Evolutionary conservation across 2,329 filamentous ascomycete genomes (phyloP).

Genomic region (Alternaria gansuensis): DNA sequence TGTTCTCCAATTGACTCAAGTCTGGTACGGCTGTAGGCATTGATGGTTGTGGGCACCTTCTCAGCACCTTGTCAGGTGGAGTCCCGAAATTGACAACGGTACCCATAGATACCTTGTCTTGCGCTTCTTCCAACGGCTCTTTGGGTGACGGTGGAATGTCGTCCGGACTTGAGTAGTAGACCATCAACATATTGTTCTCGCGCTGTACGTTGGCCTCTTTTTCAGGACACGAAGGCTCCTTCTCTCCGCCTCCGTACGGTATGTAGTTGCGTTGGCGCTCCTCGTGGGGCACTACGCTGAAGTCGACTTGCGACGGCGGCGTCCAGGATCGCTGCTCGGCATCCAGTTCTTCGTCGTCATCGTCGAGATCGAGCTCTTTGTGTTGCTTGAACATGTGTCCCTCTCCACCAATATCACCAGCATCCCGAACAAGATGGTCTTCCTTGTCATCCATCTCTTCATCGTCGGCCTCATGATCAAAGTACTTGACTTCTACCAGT

Average conservation of each 20-base stretch:
- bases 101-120: conserved; percentile 24
- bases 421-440: conserved; percentile 74
- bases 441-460: conserved; percentile 68
- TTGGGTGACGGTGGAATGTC: conserved; percentile 59
- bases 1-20: conserved; percentile 39
- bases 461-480: conserved; percentile 76
- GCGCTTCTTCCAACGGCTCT: conserved; percentile 54
- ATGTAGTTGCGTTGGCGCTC: conserved; percentile 57
- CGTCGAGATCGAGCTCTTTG: conserved; percentile 70
- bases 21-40: conserved; percentile 29
- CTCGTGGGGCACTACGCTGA: conserved; percentile 52
- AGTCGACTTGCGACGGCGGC: conserved; percentile 54
- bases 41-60: conserved; percentile 35
- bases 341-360: conserved; percentile 67
- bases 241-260: conserved; percentile 57
- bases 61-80: conserved; percentile 41
- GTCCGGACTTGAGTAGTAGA: conserved; percentile 55
- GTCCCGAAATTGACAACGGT: conserved; percentile 52
- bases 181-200: conserved; percentile 59
- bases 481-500: conserved; percentile 72
- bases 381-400: conserved; percentile 63
- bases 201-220: conserved; percentile 56
- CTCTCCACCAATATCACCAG: conserved; percentile 74
- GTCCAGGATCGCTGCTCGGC: conserved; percentile 44
- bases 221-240: conserved; percentile 54